These are phyloP conservation scores for Ustilago curta DNA, from an alignment of 1,284 basidiomycete genomes.

Conservation along the genomic window DNA sequence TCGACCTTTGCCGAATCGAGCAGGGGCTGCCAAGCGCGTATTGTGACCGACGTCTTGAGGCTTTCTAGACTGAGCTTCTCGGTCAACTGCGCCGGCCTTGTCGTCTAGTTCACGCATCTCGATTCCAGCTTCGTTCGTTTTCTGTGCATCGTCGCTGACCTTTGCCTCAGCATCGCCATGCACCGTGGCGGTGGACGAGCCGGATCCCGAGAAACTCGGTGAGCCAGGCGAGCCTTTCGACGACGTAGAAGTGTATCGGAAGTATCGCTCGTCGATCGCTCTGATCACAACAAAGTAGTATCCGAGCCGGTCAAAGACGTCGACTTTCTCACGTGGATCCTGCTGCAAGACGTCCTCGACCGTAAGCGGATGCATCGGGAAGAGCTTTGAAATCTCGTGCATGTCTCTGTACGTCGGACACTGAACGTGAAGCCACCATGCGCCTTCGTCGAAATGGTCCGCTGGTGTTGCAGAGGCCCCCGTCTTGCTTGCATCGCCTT, in stretches of 20 bases:
- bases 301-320: slow-evolving; percentile 86
- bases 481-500: slow-evolving; percentile 20
- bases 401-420: slow-evolving; percentile 92
- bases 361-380: slow-evolving; percentile 91
- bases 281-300: slow-evolving; percentile 94
- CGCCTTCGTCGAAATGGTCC: slow-evolving; percentile 32
- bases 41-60: slow-evolving; percentile 16
- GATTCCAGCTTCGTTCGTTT: slow-evolving; percentile 13
- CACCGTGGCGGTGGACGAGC: slow-evolving; percentile 27
- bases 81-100: slow-evolving; percentile 2
- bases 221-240: slow-evolving; percentile 39
- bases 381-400: slow-evolving; percentile 85
- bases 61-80: background rate
- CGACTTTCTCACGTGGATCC: slow-evolving; percentile 92
- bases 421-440: slow-evolving; percentile 93
- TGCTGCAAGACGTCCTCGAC: slow-evolving; percentile 95
- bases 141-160: slow-evolving; percentile 10
- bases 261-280: slow-evolving; percentile 78
- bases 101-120: slow-evolving; percentile 45
- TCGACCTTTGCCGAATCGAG: slow-evolving; percentile 57
- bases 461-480: background rate
- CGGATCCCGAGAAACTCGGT: slow-evolving; percentile 17
- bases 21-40: slow-evolving; percentile 31
- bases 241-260: slow-evolving; percentile 72
- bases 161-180: slow-evolving; percentile 26